Conservation (phyloP, 2,329 filamentous ascomycete species). For the Coniella vitis region DNA sequence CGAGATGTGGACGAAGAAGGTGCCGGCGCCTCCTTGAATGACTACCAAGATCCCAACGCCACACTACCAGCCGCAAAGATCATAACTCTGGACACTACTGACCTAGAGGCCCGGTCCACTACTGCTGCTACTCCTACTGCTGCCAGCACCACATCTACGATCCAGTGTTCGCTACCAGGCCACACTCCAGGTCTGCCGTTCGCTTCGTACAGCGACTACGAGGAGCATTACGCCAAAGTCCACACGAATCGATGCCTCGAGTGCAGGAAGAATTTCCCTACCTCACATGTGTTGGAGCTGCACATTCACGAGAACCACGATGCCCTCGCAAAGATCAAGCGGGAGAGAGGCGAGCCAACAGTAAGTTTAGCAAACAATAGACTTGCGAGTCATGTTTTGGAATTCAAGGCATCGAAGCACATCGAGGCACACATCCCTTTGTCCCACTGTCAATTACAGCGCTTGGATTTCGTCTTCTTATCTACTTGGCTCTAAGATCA, state of each 20-base stretch:
- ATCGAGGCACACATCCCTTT: not conserved
- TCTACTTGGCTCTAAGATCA: not conserved
- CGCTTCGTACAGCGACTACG: conserved; percentile 70
- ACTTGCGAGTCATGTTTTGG: not conserved
- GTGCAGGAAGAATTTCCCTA: conserved; percentile 84
- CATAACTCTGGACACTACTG: conserved; percentile 48
- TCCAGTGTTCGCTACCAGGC: conserved; percentile 77
- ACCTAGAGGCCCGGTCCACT: conserved; percentile 26
- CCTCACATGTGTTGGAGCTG: conserved; percentile 67
- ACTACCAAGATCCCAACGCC: conserved; percentile 19
- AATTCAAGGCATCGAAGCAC: no score
- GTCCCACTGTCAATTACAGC: no score
- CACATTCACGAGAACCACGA: conserved; percentile 94
- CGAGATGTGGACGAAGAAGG: conserved; percentile 48
- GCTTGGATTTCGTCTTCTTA: no score
- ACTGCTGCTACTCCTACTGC: conserved; percentile 28
- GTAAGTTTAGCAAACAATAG: conserved; percentile 40
- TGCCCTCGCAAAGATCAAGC: conserved; percentile 62
- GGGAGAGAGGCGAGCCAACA: conserved; percentile 79
- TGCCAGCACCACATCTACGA: conserved; percentile 39
- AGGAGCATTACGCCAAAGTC: conserved; percentile 73
- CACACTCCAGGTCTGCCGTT: conserved; percentile 68
- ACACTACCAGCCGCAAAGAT: conserved; percentile 46
- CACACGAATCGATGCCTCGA: conserved; percentile 82
- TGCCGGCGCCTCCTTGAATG: conserved; percentile 9